phyloP scores from a whole-genome alignment of 2,329 filamentous ascomycete species.

The Paecilomyces formosus region DNA sequence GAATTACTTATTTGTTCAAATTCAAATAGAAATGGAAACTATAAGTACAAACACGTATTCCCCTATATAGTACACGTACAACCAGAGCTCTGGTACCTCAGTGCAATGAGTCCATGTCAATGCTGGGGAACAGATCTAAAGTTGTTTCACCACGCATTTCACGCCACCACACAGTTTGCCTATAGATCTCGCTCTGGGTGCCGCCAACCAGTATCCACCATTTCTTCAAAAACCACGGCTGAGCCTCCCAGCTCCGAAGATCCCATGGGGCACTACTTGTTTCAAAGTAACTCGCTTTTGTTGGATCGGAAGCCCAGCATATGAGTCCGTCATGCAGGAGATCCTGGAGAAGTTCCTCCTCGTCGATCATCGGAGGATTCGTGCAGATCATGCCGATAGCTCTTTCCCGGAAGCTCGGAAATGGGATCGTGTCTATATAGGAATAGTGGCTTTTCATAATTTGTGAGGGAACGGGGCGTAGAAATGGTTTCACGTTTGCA shows the following conservation, averaged over 20 bases:
- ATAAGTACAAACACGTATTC: not conserved
- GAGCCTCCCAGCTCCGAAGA: conserved; percentile 39
- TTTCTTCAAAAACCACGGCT: conserved; percentile 38
- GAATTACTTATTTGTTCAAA: not conserved
- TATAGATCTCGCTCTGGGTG: conserved; percentile 28
- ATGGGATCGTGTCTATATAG: not conserved
- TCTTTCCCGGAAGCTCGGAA: not conserved
- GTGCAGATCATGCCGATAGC: not conserved
- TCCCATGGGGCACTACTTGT: conserved; percentile 39
- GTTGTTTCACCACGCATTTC: conserved; percentile 9
- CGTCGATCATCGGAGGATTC: not conserved
- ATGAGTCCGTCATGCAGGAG: conserved; percentile 6
- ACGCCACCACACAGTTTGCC: conserved; percentile 16
- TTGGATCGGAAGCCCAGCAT: conserved; percentile 4
- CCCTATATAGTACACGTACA: not conserved
- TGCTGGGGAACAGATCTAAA: not conserved
- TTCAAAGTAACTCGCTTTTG: not conserved
- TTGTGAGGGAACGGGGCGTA: not conserved
- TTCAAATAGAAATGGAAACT: not conserved
- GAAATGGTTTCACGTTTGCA: not conserved
- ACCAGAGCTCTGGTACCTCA: not conserved
- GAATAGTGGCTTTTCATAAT: not conserved
- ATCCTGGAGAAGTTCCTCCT: conserved; percentile 6
- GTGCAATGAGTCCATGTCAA: not conserved
- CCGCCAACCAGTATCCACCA: conserved; percentile 29